Conservation (phyloP, 306 rosid species). For the Cyamopsis tetragonoloba region DNA sequence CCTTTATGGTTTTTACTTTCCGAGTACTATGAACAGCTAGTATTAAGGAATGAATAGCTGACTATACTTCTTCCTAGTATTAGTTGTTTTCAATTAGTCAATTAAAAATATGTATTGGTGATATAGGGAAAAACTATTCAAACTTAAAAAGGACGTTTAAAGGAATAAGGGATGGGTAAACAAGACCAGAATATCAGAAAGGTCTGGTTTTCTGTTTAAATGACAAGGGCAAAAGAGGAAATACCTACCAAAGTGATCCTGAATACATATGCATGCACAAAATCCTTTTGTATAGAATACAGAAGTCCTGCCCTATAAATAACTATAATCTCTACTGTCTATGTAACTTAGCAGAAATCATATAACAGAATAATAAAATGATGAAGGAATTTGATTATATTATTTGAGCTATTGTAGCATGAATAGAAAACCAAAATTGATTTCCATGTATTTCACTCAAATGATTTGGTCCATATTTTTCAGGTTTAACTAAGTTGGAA, state of each 20-base stretch:
- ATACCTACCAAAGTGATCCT: not conserved
- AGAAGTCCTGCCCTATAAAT: not conserved
- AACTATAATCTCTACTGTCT: not conserved
- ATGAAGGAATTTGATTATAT: constrained; percentile 1
- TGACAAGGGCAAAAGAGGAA: not conserved
- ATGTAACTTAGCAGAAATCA: not conserved
- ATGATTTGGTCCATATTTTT: constrained; percentile 15
- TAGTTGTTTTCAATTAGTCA: not conserved
- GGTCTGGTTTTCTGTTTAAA: not conserved
- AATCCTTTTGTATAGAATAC: not conserved
- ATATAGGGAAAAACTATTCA: not conserved
- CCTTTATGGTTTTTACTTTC: not conserved
- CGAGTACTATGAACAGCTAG: not conserved
- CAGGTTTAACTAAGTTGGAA: constrained; percentile 79
- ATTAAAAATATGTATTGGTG: constrained; percentile 1
- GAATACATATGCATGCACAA: not conserved
- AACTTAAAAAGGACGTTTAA: not conserved
- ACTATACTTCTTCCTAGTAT: not conserved
- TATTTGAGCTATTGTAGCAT: not conserved
- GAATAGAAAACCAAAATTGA: constrained; percentile 1
- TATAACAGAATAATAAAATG: not conserved
- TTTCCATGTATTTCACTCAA: not conserved
- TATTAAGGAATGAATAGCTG: not conserved
- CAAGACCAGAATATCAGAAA: not conserved
- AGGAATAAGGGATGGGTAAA: not conserved